These are phyloP conservation scores for Solanum chacoense DNA, from an alignment of 305 asterid species.

Conservation along the genomic window DNA sequence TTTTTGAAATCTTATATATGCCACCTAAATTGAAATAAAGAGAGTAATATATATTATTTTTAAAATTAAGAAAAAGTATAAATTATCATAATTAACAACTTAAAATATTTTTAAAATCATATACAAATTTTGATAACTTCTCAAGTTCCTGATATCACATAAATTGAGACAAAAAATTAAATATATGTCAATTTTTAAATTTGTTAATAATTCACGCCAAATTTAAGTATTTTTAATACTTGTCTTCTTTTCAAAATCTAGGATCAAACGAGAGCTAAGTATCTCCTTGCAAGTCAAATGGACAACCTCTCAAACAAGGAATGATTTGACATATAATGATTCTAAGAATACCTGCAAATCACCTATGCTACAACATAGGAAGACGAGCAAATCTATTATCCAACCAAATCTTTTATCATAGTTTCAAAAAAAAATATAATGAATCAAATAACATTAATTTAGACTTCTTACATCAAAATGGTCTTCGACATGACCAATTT, in stretches of 20 bases:
- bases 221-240: too few relatives aligned
- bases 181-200: not conserved
- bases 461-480: constrained; percentile 15
- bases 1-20: too few relatives aligned
- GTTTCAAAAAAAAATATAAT: not conserved
- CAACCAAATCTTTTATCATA: constrained; percentile 9
- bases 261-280: not conserved
- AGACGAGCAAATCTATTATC: not conserved
- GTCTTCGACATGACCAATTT: constrained; percentile 17
- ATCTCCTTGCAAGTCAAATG: not conserved
- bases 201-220: too few relatives aligned
- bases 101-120: too few relatives aligned
- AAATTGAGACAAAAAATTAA: too few relatives aligned
- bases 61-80: too few relatives aligned
- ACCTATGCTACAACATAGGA: not conserved
- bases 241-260: not conserved
- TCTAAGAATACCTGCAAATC: constrained; percentile 13
- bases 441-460: not conserved
- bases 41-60: too few relatives aligned
- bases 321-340: constrained; percentile 19
- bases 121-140: too few relatives aligned
- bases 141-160: too few relatives aligned
- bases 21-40: too few relatives aligned
- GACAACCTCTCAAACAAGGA: not conserved
- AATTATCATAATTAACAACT: too few relatives aligned